A percentile compares a stretch with the other conserved stretches of the same genome.
These are phyloP conservation scores for Trichosanthes truncata DNA, from an alignment of 306 rosid genomes.

Conservation along the genomic window DNA sequence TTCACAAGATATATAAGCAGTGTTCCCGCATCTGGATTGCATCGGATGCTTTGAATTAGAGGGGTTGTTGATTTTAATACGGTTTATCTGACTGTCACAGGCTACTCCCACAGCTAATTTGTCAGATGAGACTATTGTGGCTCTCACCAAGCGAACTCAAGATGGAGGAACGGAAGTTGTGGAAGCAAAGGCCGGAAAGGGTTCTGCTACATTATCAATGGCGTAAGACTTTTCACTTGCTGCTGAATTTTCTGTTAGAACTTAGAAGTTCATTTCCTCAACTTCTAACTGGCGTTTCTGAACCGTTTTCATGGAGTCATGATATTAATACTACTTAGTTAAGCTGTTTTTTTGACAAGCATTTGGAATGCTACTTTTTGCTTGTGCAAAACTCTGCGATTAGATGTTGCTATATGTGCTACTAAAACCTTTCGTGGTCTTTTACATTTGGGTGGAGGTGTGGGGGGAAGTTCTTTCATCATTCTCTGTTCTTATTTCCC, in stretches of 20 bases:
- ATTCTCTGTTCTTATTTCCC: neutral
- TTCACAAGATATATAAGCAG: neutral
- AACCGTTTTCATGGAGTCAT: neutral
- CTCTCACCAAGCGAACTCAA: conserved; percentile 90
- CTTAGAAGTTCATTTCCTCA: neutral
- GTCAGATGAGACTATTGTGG: conserved; percentile 43
- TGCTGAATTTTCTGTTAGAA: neutral
- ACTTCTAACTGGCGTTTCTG: neutral
- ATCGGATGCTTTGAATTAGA: conserved; percentile 5
- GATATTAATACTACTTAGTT: neutral
- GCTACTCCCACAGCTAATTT: conserved; percentile 80
- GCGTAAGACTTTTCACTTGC: conserved; percentile 54
- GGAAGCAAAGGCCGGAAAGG: conserved; percentile 99
- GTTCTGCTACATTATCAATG: conserved; percentile 97
- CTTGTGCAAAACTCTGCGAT: neutral
- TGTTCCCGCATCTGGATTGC: conserved; percentile 2
- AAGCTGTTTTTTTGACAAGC: neutral
- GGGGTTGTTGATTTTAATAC: neutral
- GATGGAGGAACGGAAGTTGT: conserved; percentile 99
- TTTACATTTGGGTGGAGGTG: neutral
- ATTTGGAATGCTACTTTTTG: neutral
- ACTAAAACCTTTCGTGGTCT: neutral
- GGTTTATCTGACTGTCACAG: conserved; percentile 24
- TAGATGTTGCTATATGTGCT: neutral
- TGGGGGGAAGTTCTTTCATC: neutral